Evolutionary conservation across 192 early-diverging fungal species (phyloP).

Genomic region (Coemansia sp.): DNA sequence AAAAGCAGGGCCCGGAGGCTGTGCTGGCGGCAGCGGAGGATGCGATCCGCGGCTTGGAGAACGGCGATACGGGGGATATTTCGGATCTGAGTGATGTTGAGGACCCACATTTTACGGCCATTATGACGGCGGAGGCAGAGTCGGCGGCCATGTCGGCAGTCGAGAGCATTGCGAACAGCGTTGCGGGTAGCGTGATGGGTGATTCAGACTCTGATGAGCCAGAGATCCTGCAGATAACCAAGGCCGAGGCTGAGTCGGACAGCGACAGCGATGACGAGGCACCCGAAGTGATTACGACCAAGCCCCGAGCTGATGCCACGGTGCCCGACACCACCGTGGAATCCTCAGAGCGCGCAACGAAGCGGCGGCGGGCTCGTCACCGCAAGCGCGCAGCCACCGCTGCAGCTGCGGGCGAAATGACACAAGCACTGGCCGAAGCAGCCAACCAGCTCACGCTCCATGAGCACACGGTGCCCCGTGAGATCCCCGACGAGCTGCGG

Average conservation of each 20-base stretch:
- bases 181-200: slow-evolving; percentile 9
- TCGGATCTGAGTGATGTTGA: slow-evolving; percentile 52
- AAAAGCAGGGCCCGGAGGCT: slow-evolving; percentile 5
- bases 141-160: slow-evolving; percentile 32
- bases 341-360: slow-evolving; percentile 9
- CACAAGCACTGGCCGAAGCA: slow-evolving; percentile 15
- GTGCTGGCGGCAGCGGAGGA: slow-evolving; percentile 5
- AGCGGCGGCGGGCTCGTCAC: slow-evolving; percentile 40
- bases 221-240: too few relatives aligned
- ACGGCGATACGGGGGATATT: slow-evolving; percentile 26
- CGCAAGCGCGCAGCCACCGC: slow-evolving; percentile 33
- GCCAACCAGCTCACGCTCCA: slow-evolving; percentile 12
- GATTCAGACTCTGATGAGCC: slow-evolving; percentile 7
- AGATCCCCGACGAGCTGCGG: slow-evolving; percentile 43
- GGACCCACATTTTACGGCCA: slow-evolving; percentile 44
- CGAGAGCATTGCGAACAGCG: slow-evolving; percentile 32
- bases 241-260: slow-evolving; percentile 13
- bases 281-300: slow-evolving; percentile 40
- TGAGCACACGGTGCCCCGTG: slow-evolving; percentile 19
- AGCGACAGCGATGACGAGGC: slow-evolving; percentile 24
- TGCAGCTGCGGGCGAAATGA: slow-evolving; percentile 9
- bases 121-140: slow-evolving; percentile 42
- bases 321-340: slow-evolving; percentile 10
- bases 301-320: slow-evolving; percentile 13
- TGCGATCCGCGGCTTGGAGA: background rate